phyloP scores from a whole-genome alignment of 2,329 filamentous ascomycete species.

The Diaporthe citriasiana region DNA sequence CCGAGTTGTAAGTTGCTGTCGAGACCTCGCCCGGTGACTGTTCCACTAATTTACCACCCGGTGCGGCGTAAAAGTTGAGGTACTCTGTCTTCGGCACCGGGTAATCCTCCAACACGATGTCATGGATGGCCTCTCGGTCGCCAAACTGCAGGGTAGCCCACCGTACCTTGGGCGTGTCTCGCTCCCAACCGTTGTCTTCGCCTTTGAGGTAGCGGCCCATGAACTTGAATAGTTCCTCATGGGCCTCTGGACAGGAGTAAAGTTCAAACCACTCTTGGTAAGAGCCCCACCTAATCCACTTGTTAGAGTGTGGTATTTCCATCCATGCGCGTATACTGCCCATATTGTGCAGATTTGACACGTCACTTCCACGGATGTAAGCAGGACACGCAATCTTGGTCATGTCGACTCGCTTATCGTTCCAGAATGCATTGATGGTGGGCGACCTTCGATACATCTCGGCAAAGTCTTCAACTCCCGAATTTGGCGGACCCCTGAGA shows the following conservation, averaged over 20 bases:
- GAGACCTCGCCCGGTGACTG: background rate
- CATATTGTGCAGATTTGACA: conserved; percentile 53
- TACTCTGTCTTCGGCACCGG: conserved; percentile 53
- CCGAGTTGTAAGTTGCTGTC: conserved; percentile 51
- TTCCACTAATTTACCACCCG: conserved; percentile 35
- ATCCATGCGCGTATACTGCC: conserved; percentile 55
- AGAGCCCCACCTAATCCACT: conserved; percentile 57
- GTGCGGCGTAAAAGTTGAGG: conserved; percentile 47
- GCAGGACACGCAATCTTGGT: conserved; percentile 53
- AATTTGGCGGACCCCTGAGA: conserved; percentile 48
- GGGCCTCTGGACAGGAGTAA: conserved; percentile 52
- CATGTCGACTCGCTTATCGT: conserved; percentile 55
- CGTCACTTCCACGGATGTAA: conserved; percentile 53
- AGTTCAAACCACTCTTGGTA: conserved; percentile 62
- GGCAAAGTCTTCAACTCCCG: conserved; percentile 56
- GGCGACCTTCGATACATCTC: conserved; percentile 57
- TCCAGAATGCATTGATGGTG: conserved; percentile 53
- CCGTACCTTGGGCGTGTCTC: conserved; percentile 59
- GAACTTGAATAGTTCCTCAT: conserved; percentile 55
- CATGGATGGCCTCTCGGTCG: conserved; percentile 50
- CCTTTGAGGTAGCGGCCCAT: conserved; percentile 61
- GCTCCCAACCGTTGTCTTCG: conserved; percentile 60
- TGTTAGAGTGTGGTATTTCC: conserved; percentile 52
- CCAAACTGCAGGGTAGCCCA: conserved; percentile 57
- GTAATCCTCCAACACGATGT: conserved; percentile 53